A percentile compares a stretch with the other conserved stretches of the same genome.
Conservation (phyloP, 2,329 filamentous ascomycete genomes). For the Nigrospora osmanthi region DNA sequence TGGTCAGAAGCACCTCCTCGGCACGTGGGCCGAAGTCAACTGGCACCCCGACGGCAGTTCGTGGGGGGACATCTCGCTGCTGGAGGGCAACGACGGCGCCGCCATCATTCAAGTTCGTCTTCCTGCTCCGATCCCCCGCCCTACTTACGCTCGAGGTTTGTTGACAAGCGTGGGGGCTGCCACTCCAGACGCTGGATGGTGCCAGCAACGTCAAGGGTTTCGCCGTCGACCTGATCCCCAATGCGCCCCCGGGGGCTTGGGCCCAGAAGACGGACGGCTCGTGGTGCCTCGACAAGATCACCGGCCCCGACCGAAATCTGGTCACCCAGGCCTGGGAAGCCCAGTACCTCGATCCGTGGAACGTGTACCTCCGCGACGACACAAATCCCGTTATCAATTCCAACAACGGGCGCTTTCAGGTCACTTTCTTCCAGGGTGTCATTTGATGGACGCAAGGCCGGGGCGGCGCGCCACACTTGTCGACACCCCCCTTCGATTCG, state of each 20-base stretch:
- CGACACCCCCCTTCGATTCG: too few species aligned
- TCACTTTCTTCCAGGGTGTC: conserved; percentile 11
- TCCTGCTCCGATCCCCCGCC: neutral
- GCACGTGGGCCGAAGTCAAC: conserved; percentile 12
- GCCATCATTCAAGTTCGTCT: conserved; percentile 5
- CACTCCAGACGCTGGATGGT: conserved; percentile 8
- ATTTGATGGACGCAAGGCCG: conserved; percentile 1
- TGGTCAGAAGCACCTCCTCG: conserved; percentile 8
- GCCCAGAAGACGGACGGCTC: conserved; percentile 11
- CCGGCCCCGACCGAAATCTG: conserved; percentile 9
- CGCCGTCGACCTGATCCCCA: conserved; percentile 7
- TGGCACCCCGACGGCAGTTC: conserved; percentile 9
- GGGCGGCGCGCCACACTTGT: too few species aligned
- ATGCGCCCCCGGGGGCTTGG: conserved; percentile 8
- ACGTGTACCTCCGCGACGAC: conserved; percentile 10
- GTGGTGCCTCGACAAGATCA: conserved; percentile 14
- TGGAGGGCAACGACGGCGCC: conserved; percentile 14
- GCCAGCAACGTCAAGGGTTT: conserved; percentile 8
- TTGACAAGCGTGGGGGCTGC: too few species aligned
- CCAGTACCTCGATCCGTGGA: conserved; percentile 7
- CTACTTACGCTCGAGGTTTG: neutral
- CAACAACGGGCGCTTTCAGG: conserved; percentile 11
- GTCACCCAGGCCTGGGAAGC: conserved; percentile 9
- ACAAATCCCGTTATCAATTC: conserved; percentile 14
- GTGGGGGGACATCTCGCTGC: conserved; percentile 13